These are phyloP conservation scores for Suillus sp. DNA, from an alignment of 768 basidiomycete genomes.

Conservation along the genomic window DNA sequence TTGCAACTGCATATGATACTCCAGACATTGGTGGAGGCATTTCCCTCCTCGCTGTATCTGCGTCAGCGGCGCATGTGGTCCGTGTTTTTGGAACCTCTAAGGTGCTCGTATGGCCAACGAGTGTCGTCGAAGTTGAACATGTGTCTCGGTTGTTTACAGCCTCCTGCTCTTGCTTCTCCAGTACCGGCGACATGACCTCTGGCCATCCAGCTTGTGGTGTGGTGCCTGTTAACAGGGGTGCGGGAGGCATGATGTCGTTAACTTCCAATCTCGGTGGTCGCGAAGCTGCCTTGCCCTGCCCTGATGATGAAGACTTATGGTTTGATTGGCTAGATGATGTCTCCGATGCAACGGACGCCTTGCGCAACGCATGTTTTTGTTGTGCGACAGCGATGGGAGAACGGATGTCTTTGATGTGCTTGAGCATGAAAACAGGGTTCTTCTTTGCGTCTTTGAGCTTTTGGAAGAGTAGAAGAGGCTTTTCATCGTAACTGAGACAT, in stretches of 20 bases:
- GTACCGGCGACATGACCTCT: slow-evolving; percentile 64
- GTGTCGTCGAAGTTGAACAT: slow-evolving; percentile 34
- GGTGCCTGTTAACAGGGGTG: slow-evolving; percentile 57
- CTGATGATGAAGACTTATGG: slow-evolving; percentile 29
- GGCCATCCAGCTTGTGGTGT: slow-evolving; percentile 78
- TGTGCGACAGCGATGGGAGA: slow-evolving; percentile 97
- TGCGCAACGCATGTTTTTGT: slow-evolving; percentile 91
- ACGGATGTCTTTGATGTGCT: slow-evolving; percentile 91
- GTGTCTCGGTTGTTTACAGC: slow-evolving; percentile 41
- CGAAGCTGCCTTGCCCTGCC: slow-evolving; percentile 39
- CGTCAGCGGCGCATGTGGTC: slow-evolving; percentile 28
- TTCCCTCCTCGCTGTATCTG: slow-evolving; percentile 42
- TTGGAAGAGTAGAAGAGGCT: slow-evolving; percentile 95
- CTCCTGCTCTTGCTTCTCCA: slow-evolving; percentile 50
- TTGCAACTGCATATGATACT: slow-evolving; percentile 94
- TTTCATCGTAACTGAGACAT: slow-evolving; percentile 97
- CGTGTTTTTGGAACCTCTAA: slow-evolving; percentile 25
- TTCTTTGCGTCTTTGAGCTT: slow-evolving; percentile 96
- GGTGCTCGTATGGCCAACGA: slow-evolving; percentile 34
- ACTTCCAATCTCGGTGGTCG: slow-evolving; percentile 75
- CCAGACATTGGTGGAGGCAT: slow-evolving; percentile 48
- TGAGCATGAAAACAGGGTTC: slow-evolving; percentile 98
- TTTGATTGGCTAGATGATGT: slow-evolving; percentile 23
- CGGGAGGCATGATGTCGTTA: slow-evolving; percentile 55
- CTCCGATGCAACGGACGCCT: slow-evolving; percentile 54